These are phyloP conservation scores for Beverwykella pulmonaria DNA, from an alignment of 495 filamentous ascomycete genomes.

Conservation along the genomic window DNA sequence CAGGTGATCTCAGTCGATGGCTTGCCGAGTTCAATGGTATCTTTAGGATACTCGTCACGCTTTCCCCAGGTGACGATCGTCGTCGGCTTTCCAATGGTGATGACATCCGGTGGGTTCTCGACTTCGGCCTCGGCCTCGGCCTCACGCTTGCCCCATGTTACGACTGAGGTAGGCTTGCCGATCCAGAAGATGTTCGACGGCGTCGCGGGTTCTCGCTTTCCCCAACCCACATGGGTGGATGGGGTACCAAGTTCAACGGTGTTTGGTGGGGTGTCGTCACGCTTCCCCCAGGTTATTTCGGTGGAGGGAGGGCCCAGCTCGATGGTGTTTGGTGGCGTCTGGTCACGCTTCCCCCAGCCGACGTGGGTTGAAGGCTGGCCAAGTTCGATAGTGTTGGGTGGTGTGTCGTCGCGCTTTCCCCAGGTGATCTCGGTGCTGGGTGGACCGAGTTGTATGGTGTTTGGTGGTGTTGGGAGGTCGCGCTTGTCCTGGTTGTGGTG, in stretches of 20 bases:
- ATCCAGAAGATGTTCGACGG: conserved; percentile 1
- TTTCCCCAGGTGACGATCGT: conserved; percentile 28
- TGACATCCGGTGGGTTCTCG: not conserved
- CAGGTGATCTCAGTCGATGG: conserved; percentile 18
- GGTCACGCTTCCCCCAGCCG: conserved; percentile 27
- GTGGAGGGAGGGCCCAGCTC: conserved; percentile 21
- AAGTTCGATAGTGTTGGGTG: conserved; percentile 7
- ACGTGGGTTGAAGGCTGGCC: conserved; percentile 10
- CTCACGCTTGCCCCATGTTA: conserved; percentile 28
- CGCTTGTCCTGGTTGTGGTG: not conserved
- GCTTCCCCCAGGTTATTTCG: conserved; percentile 23
- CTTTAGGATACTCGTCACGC: not conserved
- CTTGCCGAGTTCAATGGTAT: conserved; percentile 16
- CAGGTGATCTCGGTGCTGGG: conserved; percentile 14
- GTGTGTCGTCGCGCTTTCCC: conserved; percentile 18
- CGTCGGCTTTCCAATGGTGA: conserved; percentile 15
- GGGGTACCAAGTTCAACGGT: conserved; percentile 19
- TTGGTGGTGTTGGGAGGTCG: conserved; percentile 3
- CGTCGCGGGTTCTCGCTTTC: not conserved
- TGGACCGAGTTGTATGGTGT: conserved; percentile 17
- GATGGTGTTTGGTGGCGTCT: conserved; percentile 11
- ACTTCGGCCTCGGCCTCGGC: not conserved
- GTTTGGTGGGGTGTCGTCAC: not conserved
- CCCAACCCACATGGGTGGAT: conserved; percentile 11
- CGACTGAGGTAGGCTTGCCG: conserved; percentile 15